phyloP scores from a whole-genome alignment of 768 basidiomycete species.

The Suillus subaureus region DNA sequence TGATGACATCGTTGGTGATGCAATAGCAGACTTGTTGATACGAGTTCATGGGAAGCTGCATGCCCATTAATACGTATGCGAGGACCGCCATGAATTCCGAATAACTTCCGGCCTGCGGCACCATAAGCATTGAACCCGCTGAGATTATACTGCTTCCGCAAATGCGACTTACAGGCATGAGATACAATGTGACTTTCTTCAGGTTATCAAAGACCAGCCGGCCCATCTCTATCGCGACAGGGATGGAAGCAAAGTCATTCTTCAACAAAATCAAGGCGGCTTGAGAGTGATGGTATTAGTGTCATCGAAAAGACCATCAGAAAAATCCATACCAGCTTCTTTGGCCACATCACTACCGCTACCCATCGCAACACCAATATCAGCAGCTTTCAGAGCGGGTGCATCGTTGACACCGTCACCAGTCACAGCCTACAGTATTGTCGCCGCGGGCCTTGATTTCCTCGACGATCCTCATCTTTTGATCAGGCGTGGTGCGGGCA shows the following conservation, averaged over 20 bases:
- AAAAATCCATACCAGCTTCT: conserved; percentile 42
- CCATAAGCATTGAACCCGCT: conserved; percentile 2
- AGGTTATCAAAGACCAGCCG: conserved; percentile 54
- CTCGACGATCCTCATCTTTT: conserved; percentile 53
- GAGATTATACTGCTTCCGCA: not conserved
- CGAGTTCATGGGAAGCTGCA: conserved; percentile 52
- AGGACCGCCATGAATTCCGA: conserved; percentile 55
- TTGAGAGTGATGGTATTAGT: conserved; percentile 4
- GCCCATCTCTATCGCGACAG: conserved; percentile 51
- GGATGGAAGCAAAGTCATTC: conserved; percentile 54
- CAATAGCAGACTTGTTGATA: conserved; percentile 51
- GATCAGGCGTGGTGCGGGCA: conserved; percentile 49
- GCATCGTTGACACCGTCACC: conserved; percentile 54
- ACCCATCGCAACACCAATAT: conserved; percentile 50
- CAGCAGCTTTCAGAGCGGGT: conserved; percentile 44
- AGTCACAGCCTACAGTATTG: conserved; percentile 45
- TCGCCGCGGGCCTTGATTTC: conserved; percentile 43
- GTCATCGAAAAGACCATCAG: conserved; percentile 15
- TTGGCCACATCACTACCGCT: conserved; percentile 44
- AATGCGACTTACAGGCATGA: conserved; percentile 31
- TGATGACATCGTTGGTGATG: conserved; percentile 45
- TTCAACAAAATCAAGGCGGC: conserved; percentile 47
- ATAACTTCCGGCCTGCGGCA: conserved; percentile 44
- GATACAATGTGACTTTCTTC: conserved; percentile 41
- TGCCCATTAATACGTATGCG: conserved; percentile 51